These are phyloP conservation scores for Imleria badia DNA, from an alignment of 768 basidiomycete species.

Conservation along the genomic window DNA sequence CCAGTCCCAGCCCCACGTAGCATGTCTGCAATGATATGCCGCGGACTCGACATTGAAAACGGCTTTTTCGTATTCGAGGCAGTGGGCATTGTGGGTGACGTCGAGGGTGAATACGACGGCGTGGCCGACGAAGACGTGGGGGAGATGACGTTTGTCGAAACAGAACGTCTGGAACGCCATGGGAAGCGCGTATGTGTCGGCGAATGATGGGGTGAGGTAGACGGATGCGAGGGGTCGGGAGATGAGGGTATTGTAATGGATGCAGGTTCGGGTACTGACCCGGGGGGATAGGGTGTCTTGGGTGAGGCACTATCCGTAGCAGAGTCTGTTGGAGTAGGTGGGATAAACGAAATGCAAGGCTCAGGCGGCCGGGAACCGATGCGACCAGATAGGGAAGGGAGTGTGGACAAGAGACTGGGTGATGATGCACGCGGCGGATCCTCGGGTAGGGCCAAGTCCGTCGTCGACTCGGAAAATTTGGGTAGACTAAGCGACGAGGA, in stretches of 20 bases:
- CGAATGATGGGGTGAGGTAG: background rate
- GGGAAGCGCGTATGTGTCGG: background rate
- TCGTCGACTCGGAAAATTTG: constrained; percentile 11
- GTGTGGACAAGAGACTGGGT: constrained; percentile 21
- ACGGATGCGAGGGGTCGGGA: background rate
- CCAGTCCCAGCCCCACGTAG: constrained; percentile 48
- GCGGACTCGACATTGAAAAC: constrained; percentile 14
- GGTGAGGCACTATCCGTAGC: background rate
- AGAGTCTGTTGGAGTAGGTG: constrained; percentile 5
- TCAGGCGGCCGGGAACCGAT: background rate
- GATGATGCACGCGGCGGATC: constrained; percentile 18
- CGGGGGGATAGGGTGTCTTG: background rate
- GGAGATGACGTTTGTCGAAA: background rate
- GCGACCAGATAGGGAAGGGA: constrained; percentile 27
- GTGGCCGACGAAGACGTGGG: background rate
- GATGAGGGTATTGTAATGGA: background rate
- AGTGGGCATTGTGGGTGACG: constrained; percentile 3
- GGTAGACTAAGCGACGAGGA: constrained; percentile 29
- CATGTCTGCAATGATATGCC: constrained; percentile 36
- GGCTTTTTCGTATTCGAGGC: constrained; percentile 14
- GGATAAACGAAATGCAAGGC: constrained; percentile 7
- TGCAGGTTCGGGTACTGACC: background rate
- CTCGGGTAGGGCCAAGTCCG: constrained; percentile 5
- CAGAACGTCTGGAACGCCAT: constrained; percentile 12
- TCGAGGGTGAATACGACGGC: background rate